These are phyloP conservation scores for Crithidia acanthocephali DNA, from an alignment of 208 protist species.

Conservation along the genomic window DNA sequence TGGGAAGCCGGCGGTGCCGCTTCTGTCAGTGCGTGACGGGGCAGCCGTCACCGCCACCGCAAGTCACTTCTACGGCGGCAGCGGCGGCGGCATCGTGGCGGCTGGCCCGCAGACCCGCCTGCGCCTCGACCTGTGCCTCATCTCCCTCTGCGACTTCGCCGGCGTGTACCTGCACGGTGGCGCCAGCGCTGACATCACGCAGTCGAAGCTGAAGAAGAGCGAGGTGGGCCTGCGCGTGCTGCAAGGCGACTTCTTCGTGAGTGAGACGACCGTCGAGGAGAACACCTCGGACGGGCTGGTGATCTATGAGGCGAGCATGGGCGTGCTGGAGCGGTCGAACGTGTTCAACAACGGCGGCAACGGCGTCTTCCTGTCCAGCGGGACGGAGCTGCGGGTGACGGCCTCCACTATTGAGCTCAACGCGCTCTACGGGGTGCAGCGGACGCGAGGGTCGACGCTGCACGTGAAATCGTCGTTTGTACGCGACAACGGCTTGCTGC, in stretches of 20 bases:
- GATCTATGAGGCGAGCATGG: slow-evolving; percentile 42
- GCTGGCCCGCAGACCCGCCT: slow-evolving; percentile 34
- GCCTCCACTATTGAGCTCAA: slow-evolving; percentile 73
- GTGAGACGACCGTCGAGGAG: slow-evolving; percentile 55
- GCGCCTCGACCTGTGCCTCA: slow-evolving; percentile 49
- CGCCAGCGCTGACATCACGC: slow-evolving; percentile 34
- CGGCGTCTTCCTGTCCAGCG: slow-evolving; percentile 49
- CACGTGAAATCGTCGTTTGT: slow-evolving; percentile 53
- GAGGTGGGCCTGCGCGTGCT: slow-evolving; percentile 50
- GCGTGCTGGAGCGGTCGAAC: slow-evolving; percentile 41
- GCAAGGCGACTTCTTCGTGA: slow-evolving; percentile 20
- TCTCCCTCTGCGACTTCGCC: slow-evolving; percentile 59
- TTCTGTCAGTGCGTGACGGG: slow-evolving; percentile 44
- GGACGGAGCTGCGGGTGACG: slow-evolving; percentile 36
- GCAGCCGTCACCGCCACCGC: slow-evolving; percentile 49
- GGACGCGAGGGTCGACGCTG: slow-evolving; percentile 48
- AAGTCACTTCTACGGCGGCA: slow-evolving; percentile 69
- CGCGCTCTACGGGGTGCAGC: slow-evolving; percentile 68
- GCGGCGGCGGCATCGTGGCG: slow-evolving; percentile 49
- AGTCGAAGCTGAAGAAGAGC: slow-evolving; percentile 55
- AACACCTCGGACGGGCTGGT: slow-evolving; percentile 62
- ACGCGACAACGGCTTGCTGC: slow-evolving; percentile 63
- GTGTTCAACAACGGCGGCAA: slow-evolving; percentile 65
- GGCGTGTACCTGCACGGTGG: slow-evolving; percentile 53
- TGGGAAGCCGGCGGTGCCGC: slow-evolving; percentile 26